phyloP scores from a whole-genome alignment of 805 yeast genomes.

The Monosporozyma unispora region DNA sequence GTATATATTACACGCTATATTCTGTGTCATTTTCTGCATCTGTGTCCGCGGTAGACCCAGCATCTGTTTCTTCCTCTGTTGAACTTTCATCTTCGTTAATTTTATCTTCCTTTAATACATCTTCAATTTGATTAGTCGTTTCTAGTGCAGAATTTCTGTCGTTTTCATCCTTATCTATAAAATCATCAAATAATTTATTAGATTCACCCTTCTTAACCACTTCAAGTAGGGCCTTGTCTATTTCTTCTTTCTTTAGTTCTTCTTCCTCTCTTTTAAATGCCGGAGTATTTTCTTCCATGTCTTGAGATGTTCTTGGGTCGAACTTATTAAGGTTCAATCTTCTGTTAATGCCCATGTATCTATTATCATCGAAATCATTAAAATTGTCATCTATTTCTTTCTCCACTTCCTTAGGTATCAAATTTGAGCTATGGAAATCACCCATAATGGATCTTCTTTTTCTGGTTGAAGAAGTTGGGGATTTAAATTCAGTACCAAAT shows the following conservation, averaged over 20 bases:
- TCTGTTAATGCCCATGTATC: conserved; percentile 18
- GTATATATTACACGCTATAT: neutral
- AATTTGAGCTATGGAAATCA: neutral
- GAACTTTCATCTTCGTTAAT: neutral
- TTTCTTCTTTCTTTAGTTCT: neutral
- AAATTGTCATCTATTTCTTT: conserved; percentile 4
- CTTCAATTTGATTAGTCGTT: neutral
- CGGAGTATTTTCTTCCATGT: neutral
- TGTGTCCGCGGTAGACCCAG: neutral
- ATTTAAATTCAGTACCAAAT: neutral
- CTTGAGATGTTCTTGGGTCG: neutral
- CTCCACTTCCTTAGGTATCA: neutral
- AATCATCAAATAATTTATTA: neutral
- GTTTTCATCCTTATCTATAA: neutral
- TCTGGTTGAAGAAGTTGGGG: neutral
- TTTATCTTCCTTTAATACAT: neutral
- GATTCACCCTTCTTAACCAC: neutral
- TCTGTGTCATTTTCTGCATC: neutral
- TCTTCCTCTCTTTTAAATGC: neutral
- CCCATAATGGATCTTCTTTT: neutral
- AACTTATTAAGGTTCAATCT: neutral
- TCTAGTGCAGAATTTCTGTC: neutral
- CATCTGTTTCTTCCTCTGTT: neutral
- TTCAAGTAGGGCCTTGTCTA: neutral
- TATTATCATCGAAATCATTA: conserved; percentile 15